Evolutionary conservation across 140 eudicot species (phyloP), one percentile per base, ranked within the genome.

Genomic region (Stevia rebaudiana): DNA sequence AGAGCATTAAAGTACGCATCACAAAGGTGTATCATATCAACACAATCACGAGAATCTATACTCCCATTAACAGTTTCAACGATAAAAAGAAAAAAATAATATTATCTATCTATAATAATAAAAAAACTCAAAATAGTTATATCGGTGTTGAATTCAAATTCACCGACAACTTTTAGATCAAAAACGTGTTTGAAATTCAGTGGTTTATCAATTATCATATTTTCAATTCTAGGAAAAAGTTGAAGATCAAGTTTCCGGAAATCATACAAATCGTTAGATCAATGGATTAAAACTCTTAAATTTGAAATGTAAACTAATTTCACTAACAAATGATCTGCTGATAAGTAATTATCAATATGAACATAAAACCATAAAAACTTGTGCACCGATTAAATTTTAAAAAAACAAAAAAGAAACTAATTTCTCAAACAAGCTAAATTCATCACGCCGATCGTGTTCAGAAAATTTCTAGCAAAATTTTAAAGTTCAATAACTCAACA

Each of bases 31-130:
- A 56, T 3, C 42, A 28, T 12, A 30, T 31, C 63, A 56, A 56
- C 63, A 56, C 63, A 56, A 31, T 31, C 63, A 56, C 63, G 42
- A 56, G 43, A 31, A 42, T 56, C 63, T 31, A 56, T 56, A 31
- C 42, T 28, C 25, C 25, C 42, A 56, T 33, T 31, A 31, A 30
- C 31, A 30, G 16, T 56, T 31, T 56, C 12, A 56, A 56, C 63
- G n/a, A 56, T 33, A 30, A 18, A 48, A 48, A 8, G 9, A 16
- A 8, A 18, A 56, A 56, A 15, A 40, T 5, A 28, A 28, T 13
- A 54, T 25, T 28, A 25, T 25, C 25, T 25, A 52, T 22, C 9
- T 4, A 3, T n/a, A 11, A n/a, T n/a, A n/a, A n/a, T n/a, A n/a
- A n/a, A 16, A 52, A 11, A 22, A 24, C 16, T 16, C 23, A 11